These are phyloP conservation scores for Lasiodiplodia sp. DNA, from an alignment of 2,329 filamentous ascomycete species.

Conservation along the genomic window DNA sequence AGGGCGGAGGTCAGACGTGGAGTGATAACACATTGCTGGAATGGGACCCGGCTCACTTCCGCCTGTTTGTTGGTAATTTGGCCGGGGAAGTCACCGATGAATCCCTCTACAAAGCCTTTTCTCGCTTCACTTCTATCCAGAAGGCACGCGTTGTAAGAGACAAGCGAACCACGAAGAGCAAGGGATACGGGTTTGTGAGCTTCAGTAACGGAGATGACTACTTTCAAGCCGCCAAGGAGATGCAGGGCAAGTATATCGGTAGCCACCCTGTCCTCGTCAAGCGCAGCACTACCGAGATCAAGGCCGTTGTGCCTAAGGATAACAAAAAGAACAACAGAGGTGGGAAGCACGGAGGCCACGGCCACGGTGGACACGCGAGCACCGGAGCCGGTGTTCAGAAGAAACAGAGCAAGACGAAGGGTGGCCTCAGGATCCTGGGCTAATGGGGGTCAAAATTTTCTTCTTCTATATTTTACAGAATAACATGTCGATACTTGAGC, in stretches of 20 bases:
- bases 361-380: conserved; percentile 43
- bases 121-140: conserved; percentile 84
- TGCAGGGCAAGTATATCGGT: conserved; percentile 99
- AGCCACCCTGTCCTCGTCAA: conserved; percentile 90
- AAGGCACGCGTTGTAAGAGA: conserved; percentile 95
- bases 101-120: conserved; percentile 90
- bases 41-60: conserved; percentile 94
- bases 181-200: conserved; percentile 95
- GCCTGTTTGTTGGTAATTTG: conserved; percentile 94
- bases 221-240: conserved; percentile 94
- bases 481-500: background rate
- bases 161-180: conserved; percentile 95
- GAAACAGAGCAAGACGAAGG: conserved; percentile 50
- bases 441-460: conserved; percentile 33
- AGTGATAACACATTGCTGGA: conserved; percentile 86
- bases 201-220: conserved; percentile 96
- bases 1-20: conserved; percentile 93
- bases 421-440: conserved; percentile 46
- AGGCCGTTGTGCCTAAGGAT: conserved; percentile 68
- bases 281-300: conserved; percentile 91
- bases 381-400: conserved; percentile 49
- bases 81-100: conserved; percentile 98
- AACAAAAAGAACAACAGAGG: conserved; percentile 59
- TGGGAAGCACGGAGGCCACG: conserved; percentile 41
- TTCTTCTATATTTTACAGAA: background rate